These are phyloP conservation scores for Sherardia arvensis DNA, from an alignment of 257 asterid species.

Conservation along the genomic window DNA sequence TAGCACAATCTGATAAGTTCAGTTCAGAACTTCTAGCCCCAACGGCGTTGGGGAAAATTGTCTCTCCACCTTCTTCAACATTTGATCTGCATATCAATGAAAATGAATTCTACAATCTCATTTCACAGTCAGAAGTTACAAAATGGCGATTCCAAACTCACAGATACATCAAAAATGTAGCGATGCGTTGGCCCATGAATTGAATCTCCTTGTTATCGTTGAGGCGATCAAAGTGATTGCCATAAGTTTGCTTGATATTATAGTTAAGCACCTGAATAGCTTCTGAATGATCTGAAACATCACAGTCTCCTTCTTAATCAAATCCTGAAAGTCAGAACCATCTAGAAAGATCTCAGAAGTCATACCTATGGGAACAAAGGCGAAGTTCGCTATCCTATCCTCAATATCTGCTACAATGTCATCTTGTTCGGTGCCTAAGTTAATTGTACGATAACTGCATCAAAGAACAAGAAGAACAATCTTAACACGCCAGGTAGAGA, in stretches of 20 bases:
- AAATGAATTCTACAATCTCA: neutral
- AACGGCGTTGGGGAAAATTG: constrained; percentile 78
- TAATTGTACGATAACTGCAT: constrained; percentile 82
- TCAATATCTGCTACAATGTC: constrained; percentile 50
- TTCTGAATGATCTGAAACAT: constrained; percentile 57
- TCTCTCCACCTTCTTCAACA: constrained; percentile 98
- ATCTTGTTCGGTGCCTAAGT: constrained; percentile 69
- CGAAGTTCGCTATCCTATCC: constrained; percentile 62
- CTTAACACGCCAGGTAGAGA: too few species aligned
- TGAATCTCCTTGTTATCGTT: constrained; percentile 57
- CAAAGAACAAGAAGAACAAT: neutral
- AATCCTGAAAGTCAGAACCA: too few species aligned
- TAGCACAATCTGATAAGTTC: constrained; percentile 70
- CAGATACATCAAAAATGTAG: constrained; percentile 88
- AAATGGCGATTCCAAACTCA: constrained; percentile 21
- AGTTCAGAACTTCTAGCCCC: constrained; percentile 57
- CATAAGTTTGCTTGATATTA: constrained; percentile 85
- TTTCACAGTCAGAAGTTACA: too few species aligned
- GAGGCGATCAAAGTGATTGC: constrained; percentile 83
- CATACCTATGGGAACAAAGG: constrained; percentile 45
- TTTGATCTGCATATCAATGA: constrained; percentile 55
- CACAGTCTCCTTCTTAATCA: too few species aligned
- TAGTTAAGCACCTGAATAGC: constrained; percentile 81
- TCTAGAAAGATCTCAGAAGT: too few species aligned
- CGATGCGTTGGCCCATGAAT: constrained; percentile 70